These are phyloP conservation scores for Hawksworthiomyces lignivorus DNA, from an alignment of 2,329 filamentous ascomycete species.

Conservation along the genomic window DNA sequence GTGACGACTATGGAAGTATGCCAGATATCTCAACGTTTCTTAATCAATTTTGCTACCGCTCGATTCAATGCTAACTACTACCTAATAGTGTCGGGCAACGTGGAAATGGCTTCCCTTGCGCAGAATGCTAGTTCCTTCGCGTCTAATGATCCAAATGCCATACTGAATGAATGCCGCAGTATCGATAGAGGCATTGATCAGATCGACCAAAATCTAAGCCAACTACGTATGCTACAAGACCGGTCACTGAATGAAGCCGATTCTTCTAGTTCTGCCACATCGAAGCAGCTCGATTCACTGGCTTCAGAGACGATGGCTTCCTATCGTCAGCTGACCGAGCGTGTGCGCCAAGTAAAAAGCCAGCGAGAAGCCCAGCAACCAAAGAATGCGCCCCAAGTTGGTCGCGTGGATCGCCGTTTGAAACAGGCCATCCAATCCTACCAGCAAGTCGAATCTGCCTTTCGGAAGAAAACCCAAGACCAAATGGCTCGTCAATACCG, in stretches of 20 bases:
- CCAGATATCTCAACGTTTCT: neutral
- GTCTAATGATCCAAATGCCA: slow-evolving; percentile 57
- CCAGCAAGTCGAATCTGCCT: slow-evolving; percentile 71
- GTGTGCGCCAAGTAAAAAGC: slow-evolving; percentile 75
- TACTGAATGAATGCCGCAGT: slow-evolving; percentile 77
- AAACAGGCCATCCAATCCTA: slow-evolving; percentile 76
- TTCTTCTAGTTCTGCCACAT: slow-evolving; percentile 55
- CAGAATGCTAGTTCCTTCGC: slow-evolving; percentile 41
- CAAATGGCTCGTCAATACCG: slow-evolving; percentile 85
- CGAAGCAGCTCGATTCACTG: slow-evolving; percentile 63
- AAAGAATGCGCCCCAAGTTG: slow-evolving; percentile 73
- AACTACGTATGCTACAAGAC: slow-evolving; percentile 64
- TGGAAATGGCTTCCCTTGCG: slow-evolving; percentile 64
- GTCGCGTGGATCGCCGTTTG: slow-evolving; percentile 69
- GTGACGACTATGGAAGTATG: slow-evolving; percentile 31
- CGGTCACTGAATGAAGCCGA: slow-evolving; percentile 68
- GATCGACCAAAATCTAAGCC: slow-evolving; percentile 63
- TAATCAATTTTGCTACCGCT: neutral
- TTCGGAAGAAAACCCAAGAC: slow-evolving; percentile 70
- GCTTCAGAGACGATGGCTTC: slow-evolving; percentile 73
- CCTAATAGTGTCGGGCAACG: slow-evolving; percentile 34
- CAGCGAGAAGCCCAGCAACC: slow-evolving; percentile 61
- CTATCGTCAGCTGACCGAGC: slow-evolving; percentile 71
- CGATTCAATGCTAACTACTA: neutral
- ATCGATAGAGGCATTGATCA: slow-evolving; percentile 71